phyloP scores from a whole-genome alignment of 495 filamentous ascomycete species.

The Talaromyces stipitatus region DNA sequence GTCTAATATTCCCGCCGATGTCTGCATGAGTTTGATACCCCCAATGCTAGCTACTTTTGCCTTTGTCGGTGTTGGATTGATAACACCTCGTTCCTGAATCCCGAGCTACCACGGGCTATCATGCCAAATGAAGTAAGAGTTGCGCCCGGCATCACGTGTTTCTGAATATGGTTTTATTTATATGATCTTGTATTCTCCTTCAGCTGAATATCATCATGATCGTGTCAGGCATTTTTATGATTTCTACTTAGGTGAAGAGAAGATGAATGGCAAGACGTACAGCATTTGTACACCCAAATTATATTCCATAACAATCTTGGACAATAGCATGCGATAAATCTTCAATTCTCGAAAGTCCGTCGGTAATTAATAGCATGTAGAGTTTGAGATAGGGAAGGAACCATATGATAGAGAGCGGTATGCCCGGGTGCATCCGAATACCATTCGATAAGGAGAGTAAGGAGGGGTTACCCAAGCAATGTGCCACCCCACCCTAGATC shows the following conservation, averaged over 20 bases:
- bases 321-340: no score
- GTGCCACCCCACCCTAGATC: neutral
- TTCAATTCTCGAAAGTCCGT: no score
- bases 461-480: neutral
- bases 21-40: slow-evolving; percentile 21
- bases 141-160: neutral
- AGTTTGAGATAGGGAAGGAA: no score
- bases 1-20: slow-evolving; percentile 15
- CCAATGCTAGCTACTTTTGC: slow-evolving; percentile 21
- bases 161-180: neutral
- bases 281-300: no score
- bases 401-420: no score
- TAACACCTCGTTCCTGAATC: slow-evolving; percentile 6
- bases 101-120: neutral
- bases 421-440: no score
- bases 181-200: neutral
- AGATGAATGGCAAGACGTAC: no score
- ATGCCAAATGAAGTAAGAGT: neutral
- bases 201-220: no score
- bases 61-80: slow-evolving; percentile 18
- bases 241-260: no score
- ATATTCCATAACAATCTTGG: no score
- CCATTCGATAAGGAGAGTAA: neutral
- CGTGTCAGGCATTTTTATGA: neutral
- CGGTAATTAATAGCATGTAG: no score